Evolutionary conservation across 306 rosid genomes (phyloP).

Genomic region (Morella rubra): DNA sequence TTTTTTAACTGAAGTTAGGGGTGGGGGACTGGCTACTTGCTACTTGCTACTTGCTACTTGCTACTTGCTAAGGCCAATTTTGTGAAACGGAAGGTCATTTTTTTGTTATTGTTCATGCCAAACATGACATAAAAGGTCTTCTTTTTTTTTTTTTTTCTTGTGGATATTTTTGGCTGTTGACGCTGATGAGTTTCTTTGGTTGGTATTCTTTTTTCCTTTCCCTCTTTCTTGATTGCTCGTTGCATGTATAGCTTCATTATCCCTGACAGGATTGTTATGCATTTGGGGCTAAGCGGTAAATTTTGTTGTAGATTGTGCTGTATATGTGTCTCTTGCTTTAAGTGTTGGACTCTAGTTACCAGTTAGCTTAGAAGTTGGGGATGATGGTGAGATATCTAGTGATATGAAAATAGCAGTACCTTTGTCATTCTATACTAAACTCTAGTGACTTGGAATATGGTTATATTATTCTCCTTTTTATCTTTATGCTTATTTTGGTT

Average conservation of each 20-base stretch:
- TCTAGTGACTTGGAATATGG: slow-evolving; percentile 7
- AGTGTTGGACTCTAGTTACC: not conserved
- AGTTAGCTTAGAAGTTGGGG: not conserved
- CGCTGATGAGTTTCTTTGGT: not conserved
- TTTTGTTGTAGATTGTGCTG: not conserved
- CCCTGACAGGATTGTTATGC: not conserved
- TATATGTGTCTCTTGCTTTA: not conserved
- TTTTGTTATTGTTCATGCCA: not conserved
- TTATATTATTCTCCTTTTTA: slow-evolving; percentile 13
- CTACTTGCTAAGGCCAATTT: not conserved
- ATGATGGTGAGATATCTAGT: not conserved
- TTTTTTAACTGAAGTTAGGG: not conserved
- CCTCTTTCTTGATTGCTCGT: not conserved
- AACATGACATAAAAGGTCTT: not conserved
- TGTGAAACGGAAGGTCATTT: slow-evolving; percentile 20
- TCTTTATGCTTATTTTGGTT: slow-evolving; percentile 1
- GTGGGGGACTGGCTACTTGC: not conserved
- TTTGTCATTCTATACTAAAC: not conserved
- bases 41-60: not conserved
- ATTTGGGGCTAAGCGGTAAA: not conserved
- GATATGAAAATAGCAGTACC: not conserved
- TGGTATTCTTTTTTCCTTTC: not conserved
- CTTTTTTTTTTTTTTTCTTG: not conserved
- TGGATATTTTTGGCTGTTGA: not conserved
- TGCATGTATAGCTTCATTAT: not conserved